phyloP scores from a whole-genome alignment of 129 eudicot genomes.

The Solidago caesia region DNA sequence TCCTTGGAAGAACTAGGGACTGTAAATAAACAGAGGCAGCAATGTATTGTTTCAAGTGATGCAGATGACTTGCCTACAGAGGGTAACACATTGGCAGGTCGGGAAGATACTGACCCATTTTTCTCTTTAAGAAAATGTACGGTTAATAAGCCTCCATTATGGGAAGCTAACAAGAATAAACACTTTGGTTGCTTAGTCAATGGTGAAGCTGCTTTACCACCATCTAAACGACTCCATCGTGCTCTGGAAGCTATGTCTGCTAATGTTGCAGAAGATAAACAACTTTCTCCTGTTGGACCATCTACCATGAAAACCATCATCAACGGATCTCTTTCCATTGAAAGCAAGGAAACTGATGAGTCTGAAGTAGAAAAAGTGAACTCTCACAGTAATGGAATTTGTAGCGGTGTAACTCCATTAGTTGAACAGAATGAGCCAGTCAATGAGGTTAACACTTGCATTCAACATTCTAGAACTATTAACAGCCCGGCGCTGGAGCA shows the following conservation, averaged over 20 bases:
- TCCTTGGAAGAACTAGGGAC: constrained; percentile 39
- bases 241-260: constrained; percentile 99
- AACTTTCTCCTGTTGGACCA: constrained; percentile 38
- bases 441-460: constrained; percentile 23
- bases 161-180: constrained; percentile 50
- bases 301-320: constrained; percentile 36
- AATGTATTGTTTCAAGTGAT: constrained; percentile 16
- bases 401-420: constrained; percentile 20
- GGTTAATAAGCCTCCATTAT: constrained; percentile 42
- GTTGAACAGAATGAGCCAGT: constrained; percentile 21
- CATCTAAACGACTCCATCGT: constrained; percentile 85
- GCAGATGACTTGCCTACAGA: constrained; percentile 36
- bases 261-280: constrained; percentile 57
- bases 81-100: constrained; percentile 17
- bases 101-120: constrained; percentile 27
- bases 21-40: constrained; percentile 5
- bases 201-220: constrained; percentile 96
- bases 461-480: constrained; percentile 20
- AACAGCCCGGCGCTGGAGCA: constrained; percentile 25
- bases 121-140: constrained; percentile 30
- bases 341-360: constrained; percentile 28
- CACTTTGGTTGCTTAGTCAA: constrained; percentile 50
- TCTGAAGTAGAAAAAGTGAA: constrained; percentile 20
- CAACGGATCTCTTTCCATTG: constrained; percentile 37
- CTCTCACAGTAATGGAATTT: constrained; percentile 26